Evolutionary conservation across 495 filamentous ascomycete species (phyloP), one percentile per base, ranked within the genome.

Genomic region (Daldinia loculata): DNA sequence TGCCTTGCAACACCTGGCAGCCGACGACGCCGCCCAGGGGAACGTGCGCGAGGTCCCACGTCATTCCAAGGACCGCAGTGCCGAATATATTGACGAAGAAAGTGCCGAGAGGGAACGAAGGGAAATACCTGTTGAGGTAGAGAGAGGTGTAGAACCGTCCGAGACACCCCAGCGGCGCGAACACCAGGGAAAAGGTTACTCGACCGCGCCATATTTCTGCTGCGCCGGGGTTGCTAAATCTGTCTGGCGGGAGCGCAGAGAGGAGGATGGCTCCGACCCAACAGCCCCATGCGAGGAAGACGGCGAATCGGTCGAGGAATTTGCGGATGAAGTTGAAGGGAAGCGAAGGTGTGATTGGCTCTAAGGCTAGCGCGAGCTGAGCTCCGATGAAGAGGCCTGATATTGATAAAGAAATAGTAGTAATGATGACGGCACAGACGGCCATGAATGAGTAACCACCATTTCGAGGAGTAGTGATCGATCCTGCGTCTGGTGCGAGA

Each of bases 381-480:
- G 92, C 91, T 17, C 94, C 94, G 2, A 91, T 51, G 68, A 90
- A 85, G 5, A 97, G 82, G 0, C 85, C 91, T 0, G 88, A 84
- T 9, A 96, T 76, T 59, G 87, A 90, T 24, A 97, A 79, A 2
- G 89, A 83, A 15, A 96, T 69, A 14, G 90, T 94, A 5, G 84
- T 78, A 48, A 95, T 80, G 6, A 91, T 77, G 39, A 97, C 87
- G 24, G 89, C 90, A 0, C 94, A 71, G 7, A 93, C 74, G 14
- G 95, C 93, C 82, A 94, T 86, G 80, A 97, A 90, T 65, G 89
- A 91, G 80, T 95, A 92, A 29, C 94, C 93, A 30, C 87, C 89
- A 74, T 91, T 91, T n/a, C 92, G 86, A 34, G 78, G 67, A 22
- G 71, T 71, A 22, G 76, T 76, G 9, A 41, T 51, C 11, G 61